Base-by-base conservation (phyloP, 2,329 filamentous ascomycete species). In the Aspergillus neotritici region DNA sequence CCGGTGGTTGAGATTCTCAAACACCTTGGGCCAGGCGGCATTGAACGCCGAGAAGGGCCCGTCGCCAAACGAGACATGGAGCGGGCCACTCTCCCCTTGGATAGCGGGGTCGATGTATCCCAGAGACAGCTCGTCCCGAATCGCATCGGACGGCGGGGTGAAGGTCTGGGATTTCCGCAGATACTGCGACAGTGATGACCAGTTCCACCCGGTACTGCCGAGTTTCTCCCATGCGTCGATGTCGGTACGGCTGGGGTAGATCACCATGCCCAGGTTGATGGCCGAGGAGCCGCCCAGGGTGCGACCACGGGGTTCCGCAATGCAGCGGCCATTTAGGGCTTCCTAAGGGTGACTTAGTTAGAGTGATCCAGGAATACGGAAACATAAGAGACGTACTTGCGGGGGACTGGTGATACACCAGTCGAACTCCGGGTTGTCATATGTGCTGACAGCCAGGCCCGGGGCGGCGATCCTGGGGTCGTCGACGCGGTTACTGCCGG, bases 281-380 rank as follows among this genome's bases (percentile, higher is more conserved):
- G 70, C 65, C 11, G 61, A 70, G 13, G 66, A 69, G 11, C 74
- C 74, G 6, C 74, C 74, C 0, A 77, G 60, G 0, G 74, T 71
- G 44, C 71, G 71, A 29, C 71, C 74, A 8, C 72, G 63, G 28
- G 66, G 67, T 32, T 71, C 67, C 5, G 55, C 37, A 11, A 74
- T 64, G 1, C 58, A 47, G 3, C 71, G 64, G 16, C 63, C 63
- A 21, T 65, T 62, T 7, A 75, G 63, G 16, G 50, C 44, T 38
- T 43, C 37, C 49, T 51, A 25, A 5, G 7, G 10, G 9, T 16
- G 5, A 14, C 0, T 32, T 14, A 11, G 25, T 38, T n/a, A 30
- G 15, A 4, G 14, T 14, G 13, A 4, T 7, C 17, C 3, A 11
- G 5, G 3, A 11, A 25, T 39, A 41, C 42, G 31, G 42, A 37